These are phyloP conservation scores for Golubevia sp. DNA, from an alignment of 1,284 basidiomycete species.

Conservation along the genomic window DNA sequence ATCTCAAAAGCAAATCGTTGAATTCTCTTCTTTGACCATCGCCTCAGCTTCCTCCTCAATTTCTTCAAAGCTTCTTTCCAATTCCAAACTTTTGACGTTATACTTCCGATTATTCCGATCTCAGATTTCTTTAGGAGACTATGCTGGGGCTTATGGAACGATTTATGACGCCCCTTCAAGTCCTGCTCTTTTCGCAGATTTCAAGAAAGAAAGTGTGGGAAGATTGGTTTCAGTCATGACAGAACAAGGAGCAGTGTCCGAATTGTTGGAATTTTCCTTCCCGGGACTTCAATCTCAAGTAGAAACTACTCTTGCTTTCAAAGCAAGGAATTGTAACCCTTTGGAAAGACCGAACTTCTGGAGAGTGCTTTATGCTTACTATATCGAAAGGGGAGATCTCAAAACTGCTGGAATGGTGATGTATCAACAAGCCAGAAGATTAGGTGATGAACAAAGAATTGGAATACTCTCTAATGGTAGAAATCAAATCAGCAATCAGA, in stretches of 20 bases:
- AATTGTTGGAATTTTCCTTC: conserved; percentile 83
- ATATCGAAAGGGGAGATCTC: conserved; percentile 46
- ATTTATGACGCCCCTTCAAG: conserved; percentile 30
- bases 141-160: conserved; percentile 33
- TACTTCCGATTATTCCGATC: conserved; percentile 47
- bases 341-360: conserved; percentile 84
- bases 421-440: conserved; percentile 86
- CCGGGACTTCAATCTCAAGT: conserved; percentile 83
- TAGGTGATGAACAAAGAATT: conserved; percentile 69
- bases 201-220: conserved; percentile 9
- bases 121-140: conserved; percentile 38
- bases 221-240: conserved; percentile 79
- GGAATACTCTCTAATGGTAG: conserved; percentile 61
- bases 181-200: conserved; percentile 2
- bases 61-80: too few relatives aligned
- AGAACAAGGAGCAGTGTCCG: conserved; percentile 79
- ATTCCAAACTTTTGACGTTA: conserved; percentile 3
- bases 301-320: conserved; percentile 86
- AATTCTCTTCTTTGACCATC: too few relatives aligned
- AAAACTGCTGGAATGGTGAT: conserved; percentile 80
- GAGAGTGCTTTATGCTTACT: conserved; percentile 87
- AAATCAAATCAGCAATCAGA: background rate
- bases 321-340: conserved; percentile 91
- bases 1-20: too few relatives aligned
- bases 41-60: too few relatives aligned